These are phyloP conservation scores for Inonotus hispidus DNA, from an alignment of 1,284 basidiomycete species.

Conservation along the genomic window DNA sequence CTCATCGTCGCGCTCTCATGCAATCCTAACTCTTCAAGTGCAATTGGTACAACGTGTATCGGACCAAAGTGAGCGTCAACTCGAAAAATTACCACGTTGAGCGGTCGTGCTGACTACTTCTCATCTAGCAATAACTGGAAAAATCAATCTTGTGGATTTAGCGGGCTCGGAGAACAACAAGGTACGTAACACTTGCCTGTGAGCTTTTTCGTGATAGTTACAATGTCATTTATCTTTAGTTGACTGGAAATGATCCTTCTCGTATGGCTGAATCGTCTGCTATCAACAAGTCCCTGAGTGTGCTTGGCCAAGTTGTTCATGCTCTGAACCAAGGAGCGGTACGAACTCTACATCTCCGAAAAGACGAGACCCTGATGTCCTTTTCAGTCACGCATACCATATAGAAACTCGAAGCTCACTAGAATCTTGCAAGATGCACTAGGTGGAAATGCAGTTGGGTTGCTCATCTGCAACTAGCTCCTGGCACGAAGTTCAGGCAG, in stretches of 20 bases:
- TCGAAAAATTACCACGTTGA: conserved; percentile 1
- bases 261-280: conserved; percentile 80
- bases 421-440: conserved; percentile 81
- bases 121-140: conserved; percentile 53
- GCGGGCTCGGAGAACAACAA: conserved; percentile 89
- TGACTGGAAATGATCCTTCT: conserved; percentile 75
- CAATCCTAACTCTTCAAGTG: conserved; percentile 68
- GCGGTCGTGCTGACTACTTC: neutral
- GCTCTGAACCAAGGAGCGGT: conserved; percentile 72
- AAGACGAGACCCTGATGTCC: conserved; percentile 11
- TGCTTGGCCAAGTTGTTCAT: conserved; percentile 79
- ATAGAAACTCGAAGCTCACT: conserved; percentile 79
- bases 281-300: conserved; percentile 81
- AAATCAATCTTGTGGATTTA: conserved; percentile 80
- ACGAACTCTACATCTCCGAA: conserved; percentile 23
- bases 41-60: conserved; percentile 42
- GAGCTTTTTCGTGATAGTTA: neutral
- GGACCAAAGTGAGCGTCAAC: conserved; percentile 41
- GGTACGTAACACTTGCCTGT: conserved; percentile 29
- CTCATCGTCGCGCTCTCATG: conserved; percentile 78
- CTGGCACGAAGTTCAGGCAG: conserved; percentile 70
- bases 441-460: conserved; percentile 67
- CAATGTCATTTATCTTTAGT: conserved; percentile 28
- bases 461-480: conserved; percentile 79
- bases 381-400: conserved; percentile 67